These are phyloP conservation scores for Stramenopiles sp. DNA, from an alignment of 352 stramenopile genomes.

Conservation along the genomic window DNA sequence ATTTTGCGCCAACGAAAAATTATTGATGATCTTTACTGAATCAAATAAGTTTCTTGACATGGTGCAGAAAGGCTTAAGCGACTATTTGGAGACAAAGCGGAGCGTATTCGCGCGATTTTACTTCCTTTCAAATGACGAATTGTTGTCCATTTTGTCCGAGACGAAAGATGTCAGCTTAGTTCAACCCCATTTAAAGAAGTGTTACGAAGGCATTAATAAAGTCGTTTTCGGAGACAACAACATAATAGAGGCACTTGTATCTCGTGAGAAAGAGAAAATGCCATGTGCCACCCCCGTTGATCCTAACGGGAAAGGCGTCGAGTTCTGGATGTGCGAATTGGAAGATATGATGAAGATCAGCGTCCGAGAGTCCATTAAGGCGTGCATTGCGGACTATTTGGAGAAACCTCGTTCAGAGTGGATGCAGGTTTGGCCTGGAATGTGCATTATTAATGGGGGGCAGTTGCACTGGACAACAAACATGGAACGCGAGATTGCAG, in stretches of 20 bases:
- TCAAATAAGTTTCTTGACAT: constrained; percentile 79
- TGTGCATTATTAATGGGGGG: constrained; percentile 78
- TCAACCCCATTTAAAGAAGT: constrained; percentile 80
- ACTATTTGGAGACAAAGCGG: constrained; percentile 82
- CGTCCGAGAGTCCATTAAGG: constrained; percentile 67
- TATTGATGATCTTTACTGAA: constrained; percentile 71
- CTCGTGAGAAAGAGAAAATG: constrained; percentile 63
- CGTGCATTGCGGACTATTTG: constrained; percentile 64
- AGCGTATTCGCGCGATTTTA: constrained; percentile 77
- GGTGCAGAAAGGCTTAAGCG: constrained; percentile 76
- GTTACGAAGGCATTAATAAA: constrained; percentile 76
- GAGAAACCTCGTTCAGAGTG: constrained; percentile 65
- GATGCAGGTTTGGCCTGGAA: constrained; percentile 78
- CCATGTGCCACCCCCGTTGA: constrained; percentile 55
- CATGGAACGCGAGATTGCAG: constrained; percentile 62
- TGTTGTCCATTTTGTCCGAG: constrained; percentile 79
- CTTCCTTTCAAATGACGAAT: constrained; percentile 80
- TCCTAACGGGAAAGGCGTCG: constrained; percentile 74
- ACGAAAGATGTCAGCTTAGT: constrained; percentile 82
- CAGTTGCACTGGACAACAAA: constrained; percentile 83
- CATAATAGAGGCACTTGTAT: constrained; percentile 72
- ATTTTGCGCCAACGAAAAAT: constrained; percentile 74
- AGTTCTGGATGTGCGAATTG: constrained; percentile 83
- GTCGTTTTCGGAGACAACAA: constrained; percentile 71
- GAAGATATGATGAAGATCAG: constrained; percentile 70